Conservation (phyloP, 129 eudicot species). For the Sambucus nigra region DNA sequence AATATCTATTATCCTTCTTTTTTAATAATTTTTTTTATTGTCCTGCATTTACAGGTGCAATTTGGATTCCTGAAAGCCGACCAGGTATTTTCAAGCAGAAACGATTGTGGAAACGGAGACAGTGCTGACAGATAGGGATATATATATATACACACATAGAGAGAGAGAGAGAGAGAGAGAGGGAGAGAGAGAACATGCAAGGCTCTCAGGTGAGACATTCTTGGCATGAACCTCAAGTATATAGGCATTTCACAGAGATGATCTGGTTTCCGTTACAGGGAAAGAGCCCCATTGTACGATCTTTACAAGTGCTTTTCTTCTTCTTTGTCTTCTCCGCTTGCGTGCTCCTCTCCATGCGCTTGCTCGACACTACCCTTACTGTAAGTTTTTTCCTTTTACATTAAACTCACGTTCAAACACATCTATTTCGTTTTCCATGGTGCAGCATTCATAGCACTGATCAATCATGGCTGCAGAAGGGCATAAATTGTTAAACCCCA, state of each 20-base stretch:
- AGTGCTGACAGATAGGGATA: not conserved
- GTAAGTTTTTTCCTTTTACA: conserved; percentile 19
- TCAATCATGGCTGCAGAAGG: too few species aligned
- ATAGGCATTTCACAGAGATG: conserved; percentile 3
- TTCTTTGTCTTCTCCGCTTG: conserved; percentile 20
- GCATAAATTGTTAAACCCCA: too few species aligned
- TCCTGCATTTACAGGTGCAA: not conserved
- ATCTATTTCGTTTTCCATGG: too few species aligned
- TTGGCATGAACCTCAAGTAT: not conserved
- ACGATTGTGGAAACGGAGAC: not conserved
- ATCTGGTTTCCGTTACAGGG: conserved; percentile 15
- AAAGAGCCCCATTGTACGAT: conserved; percentile 16
- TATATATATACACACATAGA: too few species aligned
- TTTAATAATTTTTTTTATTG: too few species aligned
- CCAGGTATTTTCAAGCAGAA: not conserved
- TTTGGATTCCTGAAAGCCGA: not conserved
- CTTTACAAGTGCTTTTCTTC: conserved; percentile 23
- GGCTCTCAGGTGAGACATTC: too few species aligned
- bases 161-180: too few species aligned
- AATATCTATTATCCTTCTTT: not conserved
- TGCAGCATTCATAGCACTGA: too few species aligned
- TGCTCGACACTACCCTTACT: conserved; percentile 20
- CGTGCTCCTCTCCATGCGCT: conserved; percentile 34
- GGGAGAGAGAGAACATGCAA: not conserved
- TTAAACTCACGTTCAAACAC: not conserved